These are phyloP conservation scores for Penicillium salamii DNA, from an alignment of 495 filamentous ascomycete species.

Conservation along the genomic window DNA sequence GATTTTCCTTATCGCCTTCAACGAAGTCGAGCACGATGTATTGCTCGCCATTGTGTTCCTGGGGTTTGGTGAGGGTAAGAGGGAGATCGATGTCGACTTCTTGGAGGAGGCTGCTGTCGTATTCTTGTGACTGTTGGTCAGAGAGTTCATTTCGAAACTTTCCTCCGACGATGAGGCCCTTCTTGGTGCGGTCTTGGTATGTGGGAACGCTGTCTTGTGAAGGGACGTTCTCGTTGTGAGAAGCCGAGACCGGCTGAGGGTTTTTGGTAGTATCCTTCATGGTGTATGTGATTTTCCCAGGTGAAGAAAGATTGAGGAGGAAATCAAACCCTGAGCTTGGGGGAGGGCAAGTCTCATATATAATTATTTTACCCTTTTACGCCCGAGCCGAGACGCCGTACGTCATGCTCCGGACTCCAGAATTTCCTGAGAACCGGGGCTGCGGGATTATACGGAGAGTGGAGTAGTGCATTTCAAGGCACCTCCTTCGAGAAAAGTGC, in stretches of 20 bases:
- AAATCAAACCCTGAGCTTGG: neutral
- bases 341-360: neutral
- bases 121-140: slow-evolving; percentile 17
- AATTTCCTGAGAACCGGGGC: slow-evolving; percentile 1
- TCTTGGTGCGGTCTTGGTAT: slow-evolving; percentile 8
- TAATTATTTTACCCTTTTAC: neutral
- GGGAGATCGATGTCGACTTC: slow-evolving; percentile 44
- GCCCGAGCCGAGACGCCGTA: neutral
- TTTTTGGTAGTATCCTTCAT: slow-evolving; percentile 22
- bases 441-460: slow-evolving; percentile 7
- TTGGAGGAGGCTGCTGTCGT: slow-evolving; percentile 27
- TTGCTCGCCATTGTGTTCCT: slow-evolving; percentile 28
- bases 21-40: slow-evolving; percentile 39
- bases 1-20: slow-evolving; percentile 39
- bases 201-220: neutral
- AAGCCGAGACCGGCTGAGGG: slow-evolving; percentile 22
- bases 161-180: slow-evolving; percentile 35
- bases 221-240: slow-evolving; percentile 27
- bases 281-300: neutral
- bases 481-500: neutral
- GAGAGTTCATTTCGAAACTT: slow-evolving; percentile 24
- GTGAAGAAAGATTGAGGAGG: neutral
- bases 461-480: neutral
- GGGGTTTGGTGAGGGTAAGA: slow-evolving; percentile 30
- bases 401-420: slow-evolving; percentile 6